Conservation (phyloP, 148 eudicot genomes). For the Rhododendron ovatum region DNA sequence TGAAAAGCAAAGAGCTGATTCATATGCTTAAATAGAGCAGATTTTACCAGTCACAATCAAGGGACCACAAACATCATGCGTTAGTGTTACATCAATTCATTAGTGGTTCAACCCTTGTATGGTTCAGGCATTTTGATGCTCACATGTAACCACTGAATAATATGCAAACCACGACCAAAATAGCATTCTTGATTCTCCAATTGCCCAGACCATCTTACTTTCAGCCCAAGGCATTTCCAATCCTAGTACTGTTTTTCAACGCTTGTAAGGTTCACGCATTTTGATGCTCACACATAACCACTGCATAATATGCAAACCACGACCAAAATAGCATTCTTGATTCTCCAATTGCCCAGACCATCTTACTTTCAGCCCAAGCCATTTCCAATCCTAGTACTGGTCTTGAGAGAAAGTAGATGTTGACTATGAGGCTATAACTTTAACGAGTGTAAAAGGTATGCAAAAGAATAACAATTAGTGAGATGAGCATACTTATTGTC, state of each 20-base stretch:
- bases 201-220: background rate
- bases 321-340: background rate
- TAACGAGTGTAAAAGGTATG: too few relatives aligned
- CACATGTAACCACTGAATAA: background rate
- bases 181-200: background rate
- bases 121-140: background rate
- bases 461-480: too few relatives aligned
- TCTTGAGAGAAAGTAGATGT: too few relatives aligned
- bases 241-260: too few relatives aligned
- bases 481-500: too few relatives aligned
- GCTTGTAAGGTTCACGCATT: background rate
- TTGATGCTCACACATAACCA: background rate
- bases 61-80: background rate
- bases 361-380: background rate
- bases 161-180: background rate
- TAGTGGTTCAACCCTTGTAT: background rate
- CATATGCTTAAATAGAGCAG: background rate
- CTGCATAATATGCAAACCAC: background rate
- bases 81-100: background rate
- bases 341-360: background rate
- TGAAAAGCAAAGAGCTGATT: background rate
- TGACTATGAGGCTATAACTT: too few relatives aligned
- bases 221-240: background rate
- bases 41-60: background rate
- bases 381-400: background rate